Evolutionary conservation across 2,329 filamentous ascomycete species (phyloP), one percentile per base, ranked within the genome.

Genomic region (Thielaviopsis musarum): DNA sequence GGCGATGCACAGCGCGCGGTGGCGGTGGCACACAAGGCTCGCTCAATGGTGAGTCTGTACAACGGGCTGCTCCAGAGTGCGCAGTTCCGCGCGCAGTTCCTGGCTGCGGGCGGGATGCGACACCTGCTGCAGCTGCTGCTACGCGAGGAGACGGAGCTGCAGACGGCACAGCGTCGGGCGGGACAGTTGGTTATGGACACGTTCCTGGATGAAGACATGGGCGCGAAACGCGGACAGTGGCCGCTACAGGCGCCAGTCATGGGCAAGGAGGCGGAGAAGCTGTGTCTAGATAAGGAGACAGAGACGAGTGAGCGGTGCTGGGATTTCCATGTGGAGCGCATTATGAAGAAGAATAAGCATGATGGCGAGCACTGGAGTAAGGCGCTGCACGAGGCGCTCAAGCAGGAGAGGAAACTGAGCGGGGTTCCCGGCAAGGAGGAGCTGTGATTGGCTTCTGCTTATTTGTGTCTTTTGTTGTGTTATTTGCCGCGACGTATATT

Each of bases 161-260:
- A 74, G 15, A 66, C 70, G 1, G 75, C 78, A 5, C 74, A 78
- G 66, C 74, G 74, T 61, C 80, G 77, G 65, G 76, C 78, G 24
- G 80, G 77, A 1, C 74, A 81, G 62, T 72, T 85, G 59, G 74
- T 84, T 28, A 73, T 79, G 38, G 83, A 87, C 66, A 82, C 76
- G 62, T 87, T 86, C 66, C 70, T 87, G n/a, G 83, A 87, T 65
- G 75, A 77, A 62, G 75, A 78, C 60, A 82, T 84, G 75, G 81
- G 82, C 49, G 82, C 82, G 2, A 71, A 72, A 24, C 63, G 76
- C 19, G 79, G 80, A 0, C 70, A 79, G 62, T 85, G 80, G 80
- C 81, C 81, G 0, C 71, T 63, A 22, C 65, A 64, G 21, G 63
- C 65, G 4, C 69, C 69, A 55, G 65, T 67, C 48, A 67, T 67